A percentile compares a stretch with the other conserved stretches of the same genome.
phyloP scores from a whole-genome alignment of 768 basidiomycete genomes.

The Phaeotremella skinneri region DNA sequence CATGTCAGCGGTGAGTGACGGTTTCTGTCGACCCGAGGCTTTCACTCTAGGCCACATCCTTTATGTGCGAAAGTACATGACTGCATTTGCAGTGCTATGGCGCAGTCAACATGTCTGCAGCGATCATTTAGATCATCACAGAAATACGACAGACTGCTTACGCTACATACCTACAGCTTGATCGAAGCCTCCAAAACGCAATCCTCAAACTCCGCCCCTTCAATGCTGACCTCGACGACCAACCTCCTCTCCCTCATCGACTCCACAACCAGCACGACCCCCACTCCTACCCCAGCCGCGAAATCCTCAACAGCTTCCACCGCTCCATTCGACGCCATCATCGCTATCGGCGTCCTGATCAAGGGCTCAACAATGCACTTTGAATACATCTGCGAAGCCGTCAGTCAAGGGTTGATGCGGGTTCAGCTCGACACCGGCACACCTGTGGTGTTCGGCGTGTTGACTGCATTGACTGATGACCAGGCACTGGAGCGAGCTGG shows the following conservation, averaged over 20 bases:
- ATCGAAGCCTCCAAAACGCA: conserved; percentile 84
- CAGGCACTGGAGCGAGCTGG: conserved; percentile 96
- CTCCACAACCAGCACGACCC: conserved; percentile 58
- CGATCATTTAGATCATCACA: no score
- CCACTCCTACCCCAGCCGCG: conserved; percentile 55
- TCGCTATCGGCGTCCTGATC: conserved; percentile 96
- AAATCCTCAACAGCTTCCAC: conserved; percentile 27
- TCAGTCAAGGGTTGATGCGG: conserved; percentile 89
- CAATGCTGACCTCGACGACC: conserved; percentile 65
- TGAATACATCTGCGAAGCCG: conserved; percentile 95
- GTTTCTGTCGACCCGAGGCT: no score
- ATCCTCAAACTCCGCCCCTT: conserved; percentile 70
- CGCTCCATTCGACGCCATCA: conserved; percentile 83
- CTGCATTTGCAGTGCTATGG: no score
- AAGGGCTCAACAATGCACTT: conserved; percentile 99
- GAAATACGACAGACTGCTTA: no score
- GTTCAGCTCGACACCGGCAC: conserved; percentile 89
- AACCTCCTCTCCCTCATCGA: conserved; percentile 56
- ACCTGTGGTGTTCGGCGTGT: conserved; percentile 93
- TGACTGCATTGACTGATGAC: conserved; percentile 87
- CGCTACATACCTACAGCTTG: no score
- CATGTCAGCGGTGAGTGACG: conserved; percentile 71
- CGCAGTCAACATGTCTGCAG: no score
- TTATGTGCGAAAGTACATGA: no score
- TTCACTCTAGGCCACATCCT: no score